Base-by-base conservation (phyloP, 192 early-diverging fungal species). In the Irineochytrium annulatum region DNA sequence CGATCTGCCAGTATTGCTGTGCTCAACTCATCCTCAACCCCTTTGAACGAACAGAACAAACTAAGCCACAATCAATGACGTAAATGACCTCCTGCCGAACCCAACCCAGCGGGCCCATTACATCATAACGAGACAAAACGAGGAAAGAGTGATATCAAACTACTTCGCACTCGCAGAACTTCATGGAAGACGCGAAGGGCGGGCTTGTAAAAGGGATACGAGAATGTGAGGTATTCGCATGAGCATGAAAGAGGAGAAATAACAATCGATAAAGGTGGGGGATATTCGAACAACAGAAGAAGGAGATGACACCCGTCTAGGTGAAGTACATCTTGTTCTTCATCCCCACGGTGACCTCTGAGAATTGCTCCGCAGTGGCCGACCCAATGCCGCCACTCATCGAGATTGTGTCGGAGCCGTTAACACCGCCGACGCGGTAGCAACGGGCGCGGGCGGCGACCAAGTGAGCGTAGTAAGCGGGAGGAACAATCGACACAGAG, bases 401-500 rank as follows among this genome's bases (percentile, higher is more conserved):
- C 0, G 37, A 35, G 3, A 46, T 52, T 24, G 58, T 57, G n/a
- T 45, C 48, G 5, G 57, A 60, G 13, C 55, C 54, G 20, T 34
- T 33, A 31, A 52, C 46, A 48, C 57, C 57, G 32, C 51, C 51
- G 11, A 54, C 52, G 8, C 63, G 20, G 39, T 49, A 67, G 51
- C 65, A 67, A 17, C 65, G 28, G 17, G 65, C 65, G 68, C 89
- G 81, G 51, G 82, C 84, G 24, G 90, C 90, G 2, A 91, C 84
- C 43, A 93, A 64, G 66, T 95, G 88, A 8, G 93, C 92, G 53
- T 92, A 89, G 76, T 95, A 98, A 11, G 87, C 91, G 0, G 93
- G 88, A 2, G 93, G 88, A 1, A 90, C 88, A 29, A 95, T 84
- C 3, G 86, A 86, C 2, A 97, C 91, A 0, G 89, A 82, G 24